phyloP scores from a whole-genome alignment of 345 rosid genomes.

The Arabidopsis suecica region DNA sequence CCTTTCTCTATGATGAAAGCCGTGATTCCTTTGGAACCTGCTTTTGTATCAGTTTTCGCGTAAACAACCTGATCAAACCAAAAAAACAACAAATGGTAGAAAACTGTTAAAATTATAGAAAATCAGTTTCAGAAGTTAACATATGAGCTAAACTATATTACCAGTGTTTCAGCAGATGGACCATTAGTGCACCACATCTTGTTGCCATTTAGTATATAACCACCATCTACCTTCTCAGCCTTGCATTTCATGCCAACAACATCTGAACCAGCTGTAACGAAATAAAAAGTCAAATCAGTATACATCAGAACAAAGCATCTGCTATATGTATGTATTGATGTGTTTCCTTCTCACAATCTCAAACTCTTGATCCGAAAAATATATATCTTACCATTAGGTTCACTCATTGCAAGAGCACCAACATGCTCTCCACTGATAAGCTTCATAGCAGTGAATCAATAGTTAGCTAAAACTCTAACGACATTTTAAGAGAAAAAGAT shows the following conservation, averaged over 20 bases:
- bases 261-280: conserved; percentile 86
- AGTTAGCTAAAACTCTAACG: conserved; percentile 21
- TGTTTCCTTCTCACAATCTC: neutral
- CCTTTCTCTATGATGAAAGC: conserved; percentile 92
- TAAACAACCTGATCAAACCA: conserved; percentile 69
- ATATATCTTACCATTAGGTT: conserved; percentile 79
- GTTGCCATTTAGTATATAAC: conserved; percentile 79
- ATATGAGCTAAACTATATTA: conserved; percentile 36
- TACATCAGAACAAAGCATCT: conserved; percentile 8
- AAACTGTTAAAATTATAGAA: conserved; percentile 1
- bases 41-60: conserved; percentile 75
- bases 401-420: conserved; percentile 99
- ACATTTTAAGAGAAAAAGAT: neutral
- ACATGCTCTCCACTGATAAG: conserved; percentile 96
- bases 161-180: conserved; percentile 93
- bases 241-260: conserved; percentile 97
- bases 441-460: conserved; percentile 54
- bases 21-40: conserved; percentile 93
- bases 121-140: conserved; percentile 9
- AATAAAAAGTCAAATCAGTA: neutral
- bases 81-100: neutral
- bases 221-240: conserved; percentile 89
- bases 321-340: neutral
- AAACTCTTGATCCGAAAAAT: conserved; percentile 25
- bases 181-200: conserved; percentile 99